A percentile compares a stretch with the other conserved stretches of the same genome.
These are phyloP conservation scores for Talaromyces funiculosus DNA, from an alignment of 2,329 filamentous ascomycete species.

Conservation along the genomic window DNA sequence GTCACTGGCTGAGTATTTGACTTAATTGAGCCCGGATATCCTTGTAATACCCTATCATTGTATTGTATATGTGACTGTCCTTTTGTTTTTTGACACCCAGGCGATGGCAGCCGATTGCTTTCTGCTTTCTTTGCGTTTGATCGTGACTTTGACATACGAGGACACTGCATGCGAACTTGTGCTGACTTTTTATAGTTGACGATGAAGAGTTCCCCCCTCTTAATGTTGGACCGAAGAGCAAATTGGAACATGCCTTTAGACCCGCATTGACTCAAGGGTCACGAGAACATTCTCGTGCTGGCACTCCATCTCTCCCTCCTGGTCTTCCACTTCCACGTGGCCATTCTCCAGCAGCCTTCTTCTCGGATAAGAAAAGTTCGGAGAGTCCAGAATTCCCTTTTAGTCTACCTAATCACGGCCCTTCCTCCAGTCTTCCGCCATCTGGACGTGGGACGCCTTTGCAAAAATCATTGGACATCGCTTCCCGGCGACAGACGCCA, in stretches of 20 bases:
- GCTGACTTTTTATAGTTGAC: conserved; percentile 37
- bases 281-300: conserved; percentile 26
- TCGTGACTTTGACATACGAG: conserved; percentile 1
- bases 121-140: conserved; percentile 12
- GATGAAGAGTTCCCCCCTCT: conserved; percentile 46
- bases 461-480: conserved; percentile 20
- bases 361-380: conserved; percentile 18
- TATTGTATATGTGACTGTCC: conserved; percentile 25
- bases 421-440: conserved; percentile 25
- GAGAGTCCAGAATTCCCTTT: conserved; percentile 25
- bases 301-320: conserved; percentile 37
- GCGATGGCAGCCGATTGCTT: conserved; percentile 16
- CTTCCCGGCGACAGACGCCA: conserved; percentile 26
- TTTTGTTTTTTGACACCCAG: conserved; percentile 19
- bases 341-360: conserved; percentile 31
- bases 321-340: conserved; percentile 39
- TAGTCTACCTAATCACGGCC: conserved; percentile 12
- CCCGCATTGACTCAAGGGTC: conserved; percentile 31
- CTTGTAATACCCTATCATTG: conserved; percentile 31
- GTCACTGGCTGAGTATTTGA: conserved; percentile 24
- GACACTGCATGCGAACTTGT: conserved; percentile 4
- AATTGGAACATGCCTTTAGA: conserved; percentile 30
- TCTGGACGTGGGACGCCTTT: conserved; percentile 27
- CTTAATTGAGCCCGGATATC: conserved; percentile 19
- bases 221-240: conserved; percentile 33